These are phyloP conservation scores for Stemphylium beticola DNA, from an alignment of 2,329 filamentous ascomycete genomes.

Conservation along the genomic window DNA sequence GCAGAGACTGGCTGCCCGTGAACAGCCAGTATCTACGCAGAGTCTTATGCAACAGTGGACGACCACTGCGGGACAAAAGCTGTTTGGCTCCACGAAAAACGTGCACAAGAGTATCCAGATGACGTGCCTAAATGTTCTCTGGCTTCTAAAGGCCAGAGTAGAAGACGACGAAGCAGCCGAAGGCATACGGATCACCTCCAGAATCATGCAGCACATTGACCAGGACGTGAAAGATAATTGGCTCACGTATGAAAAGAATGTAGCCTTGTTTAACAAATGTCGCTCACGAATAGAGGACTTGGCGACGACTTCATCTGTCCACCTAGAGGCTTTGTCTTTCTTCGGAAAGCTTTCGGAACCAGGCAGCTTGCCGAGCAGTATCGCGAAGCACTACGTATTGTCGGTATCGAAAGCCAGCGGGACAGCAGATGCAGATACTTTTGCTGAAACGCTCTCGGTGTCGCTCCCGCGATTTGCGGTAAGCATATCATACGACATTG, in stretches of 20 bases:
- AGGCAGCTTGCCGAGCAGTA: conserved; percentile 20
- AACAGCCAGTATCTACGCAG: conserved; percentile 9
- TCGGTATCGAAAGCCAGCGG: conserved; percentile 17
- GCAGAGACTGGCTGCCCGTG: not conserved
- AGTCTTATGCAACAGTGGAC: conserved; percentile 30
- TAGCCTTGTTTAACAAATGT: conserved; percentile 33
- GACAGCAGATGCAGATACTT: conserved; percentile 13
- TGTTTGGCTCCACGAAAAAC: conserved; percentile 35
- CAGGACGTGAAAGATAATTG: conserved; percentile 26
- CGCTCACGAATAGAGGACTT: conserved; percentile 33
- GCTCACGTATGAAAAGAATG: conserved; percentile 26
- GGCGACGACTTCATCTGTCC: conserved; percentile 27
- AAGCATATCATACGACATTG: conserved; percentile 10
- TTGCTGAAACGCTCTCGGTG: conserved; percentile 26
- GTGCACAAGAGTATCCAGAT: conserved; percentile 41
- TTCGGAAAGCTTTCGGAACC: conserved; percentile 35
- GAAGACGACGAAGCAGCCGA: conserved; percentile 37
- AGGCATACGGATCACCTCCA: conserved; percentile 43
- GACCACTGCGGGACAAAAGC: conserved; percentile 38
- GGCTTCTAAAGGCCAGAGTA: conserved; percentile 32
- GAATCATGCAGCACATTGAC: conserved; percentile 33
- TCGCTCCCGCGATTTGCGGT: conserved; percentile 40
- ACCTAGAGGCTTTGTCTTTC: conserved; percentile 40
- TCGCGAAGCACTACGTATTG: conserved; percentile 32
- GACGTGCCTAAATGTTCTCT: conserved; percentile 40